These are phyloP conservation scores for Coemansia sp. DNA, from an alignment of 192 early-diverging fungal species.

Conservation along the genomic window DNA sequence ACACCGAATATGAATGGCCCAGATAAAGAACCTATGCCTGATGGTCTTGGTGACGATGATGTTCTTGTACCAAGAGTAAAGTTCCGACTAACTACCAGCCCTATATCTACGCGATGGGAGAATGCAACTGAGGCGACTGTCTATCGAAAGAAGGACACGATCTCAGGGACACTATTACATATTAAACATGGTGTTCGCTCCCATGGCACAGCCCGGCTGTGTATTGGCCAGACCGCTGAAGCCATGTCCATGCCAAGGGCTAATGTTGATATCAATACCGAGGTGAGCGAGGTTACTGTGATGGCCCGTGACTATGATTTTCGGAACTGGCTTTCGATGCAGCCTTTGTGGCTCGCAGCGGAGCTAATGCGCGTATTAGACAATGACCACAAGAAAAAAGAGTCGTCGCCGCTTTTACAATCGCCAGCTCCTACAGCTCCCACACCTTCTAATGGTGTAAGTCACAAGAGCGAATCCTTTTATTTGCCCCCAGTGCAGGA, in stretches of 20 bases:
- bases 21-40: background rate
- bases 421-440: background rate
- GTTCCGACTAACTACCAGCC: slow-evolving; percentile 42
- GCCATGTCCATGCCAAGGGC: slow-evolving; percentile 8
- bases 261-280: slow-evolving; percentile 25
- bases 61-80: slow-evolving; percentile 19
- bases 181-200: slow-evolving; percentile 34
- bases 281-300: slow-evolving; percentile 26
- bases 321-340: slow-evolving; percentile 51
- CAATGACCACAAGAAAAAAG: slow-evolving; percentile 8
- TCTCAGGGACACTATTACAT: slow-evolving; percentile 14
- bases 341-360: slow-evolving; percentile 49
- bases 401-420: background rate
- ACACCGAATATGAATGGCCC: background rate
- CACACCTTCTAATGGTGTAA: background rate
- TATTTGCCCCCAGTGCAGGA: slow-evolving; percentile 23
- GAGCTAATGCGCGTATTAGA: slow-evolving; percentile 15
- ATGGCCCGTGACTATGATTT: slow-evolving; percentile 51
- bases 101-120: slow-evolving; percentile 37
- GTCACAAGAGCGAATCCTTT: background rate
- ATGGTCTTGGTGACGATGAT: background rate
- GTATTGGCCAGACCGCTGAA: slow-evolving; percentile 8
- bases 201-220: slow-evolving; percentile 19
- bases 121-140: background rate
- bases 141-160: background rate